phyloP scores from a whole-genome alignment of 2,329 filamentous ascomycete genomes.

The Neophaeococcomyces mojaviensis region DNA sequence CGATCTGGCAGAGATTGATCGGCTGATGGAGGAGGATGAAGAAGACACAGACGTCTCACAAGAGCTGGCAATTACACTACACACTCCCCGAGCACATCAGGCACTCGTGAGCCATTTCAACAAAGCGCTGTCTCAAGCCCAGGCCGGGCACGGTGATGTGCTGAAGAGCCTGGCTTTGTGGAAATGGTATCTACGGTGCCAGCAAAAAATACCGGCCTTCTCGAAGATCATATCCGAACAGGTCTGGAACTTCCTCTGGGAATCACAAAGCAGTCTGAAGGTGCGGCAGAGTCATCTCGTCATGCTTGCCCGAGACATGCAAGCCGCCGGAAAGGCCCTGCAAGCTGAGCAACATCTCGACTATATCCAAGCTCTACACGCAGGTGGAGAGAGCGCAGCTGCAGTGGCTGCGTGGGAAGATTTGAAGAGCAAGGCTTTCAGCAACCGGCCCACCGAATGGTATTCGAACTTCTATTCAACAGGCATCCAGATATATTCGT shows the following conservation, averaged over 20 bases:
- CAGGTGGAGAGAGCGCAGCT: slow-evolving; percentile 52
- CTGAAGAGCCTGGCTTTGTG: slow-evolving; percentile 34
- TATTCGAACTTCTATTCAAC: slow-evolving; percentile 37
- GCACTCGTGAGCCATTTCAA: slow-evolving; percentile 36
- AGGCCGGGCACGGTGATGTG: slow-evolving; percentile 25
- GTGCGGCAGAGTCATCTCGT: slow-evolving; percentile 55
- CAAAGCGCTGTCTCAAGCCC: slow-evolving; percentile 28
- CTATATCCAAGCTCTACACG: slow-evolving; percentile 61
- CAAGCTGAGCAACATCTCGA: slow-evolving; percentile 54
- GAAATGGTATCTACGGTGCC: slow-evolving; percentile 45
- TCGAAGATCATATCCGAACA: slow-evolving; percentile 52
- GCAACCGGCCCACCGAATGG: neutral
- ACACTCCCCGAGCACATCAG: slow-evolving; percentile 29
- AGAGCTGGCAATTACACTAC: slow-evolving; percentile 27
- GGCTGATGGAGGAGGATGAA: slow-evolving; percentile 23
- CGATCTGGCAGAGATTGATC: slow-evolving; percentile 35
- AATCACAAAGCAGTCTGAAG: slow-evolving; percentile 42
- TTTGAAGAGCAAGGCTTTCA: slow-evolving; percentile 10
- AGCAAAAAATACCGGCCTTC: slow-evolving; percentile 37
- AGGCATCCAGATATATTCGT: slow-evolving; percentile 45
- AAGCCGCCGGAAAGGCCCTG: slow-evolving; percentile 49
- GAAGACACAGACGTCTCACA: slow-evolving; percentile 6
- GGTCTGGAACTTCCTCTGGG: slow-evolving; percentile 62
- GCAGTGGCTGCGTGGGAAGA: slow-evolving; percentile 60
- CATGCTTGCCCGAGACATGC: slow-evolving; percentile 59